Percentiles rank a stretch among this genome's conserved stretches.
Conservation (phyloP, 441 rosid species). For the Manihot esculenta region DNA sequence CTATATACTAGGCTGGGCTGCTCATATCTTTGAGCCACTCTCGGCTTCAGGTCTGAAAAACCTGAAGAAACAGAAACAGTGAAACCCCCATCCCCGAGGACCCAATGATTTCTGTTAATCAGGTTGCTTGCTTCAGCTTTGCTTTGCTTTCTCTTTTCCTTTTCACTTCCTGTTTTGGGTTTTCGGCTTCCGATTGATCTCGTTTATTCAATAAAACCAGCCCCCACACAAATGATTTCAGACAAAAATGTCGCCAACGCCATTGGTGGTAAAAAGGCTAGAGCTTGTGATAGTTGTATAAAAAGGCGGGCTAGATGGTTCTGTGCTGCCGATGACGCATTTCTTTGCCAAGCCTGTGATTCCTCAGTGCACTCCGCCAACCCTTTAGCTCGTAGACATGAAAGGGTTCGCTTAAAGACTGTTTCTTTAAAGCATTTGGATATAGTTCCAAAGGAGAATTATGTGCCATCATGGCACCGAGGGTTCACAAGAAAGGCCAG, state of each 20-base stretch:
- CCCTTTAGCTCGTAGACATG: slow-evolving; percentile 78
- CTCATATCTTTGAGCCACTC: background rate
- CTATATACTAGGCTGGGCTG: too few species aligned
- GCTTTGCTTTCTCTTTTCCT: background rate
- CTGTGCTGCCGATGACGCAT: slow-evolving; percentile 96
- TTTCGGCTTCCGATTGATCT: background rate
- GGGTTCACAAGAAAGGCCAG: slow-evolving; percentile 82
- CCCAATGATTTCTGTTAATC: background rate
- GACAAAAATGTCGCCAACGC: slow-evolving; percentile 57
- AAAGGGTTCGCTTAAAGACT: slow-evolving; percentile 71
- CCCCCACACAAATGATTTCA: slow-evolving; percentile 27
- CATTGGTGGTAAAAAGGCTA: slow-evolving; percentile 78
- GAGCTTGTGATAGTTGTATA: slow-evolving; percentile 89
- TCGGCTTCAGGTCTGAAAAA: background rate
- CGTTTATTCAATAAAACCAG: background rate
- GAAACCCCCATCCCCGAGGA: background rate
- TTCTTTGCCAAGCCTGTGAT: slow-evolving; percentile 88
- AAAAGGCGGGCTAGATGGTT: slow-evolving; percentile 84
- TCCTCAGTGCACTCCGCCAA: slow-evolving; percentile 82
- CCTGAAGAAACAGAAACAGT: background rate
- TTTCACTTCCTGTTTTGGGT: background rate
- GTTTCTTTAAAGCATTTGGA: slow-evolving; percentile 39
- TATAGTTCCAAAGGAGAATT: slow-evolving; percentile 6
- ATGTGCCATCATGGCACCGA: slow-evolving; percentile 63
- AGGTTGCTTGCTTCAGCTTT: background rate